Base-by-base conservation (phyloP, 2,329 filamentous ascomycete genomes). In the Talaromyces sp. region DNA sequence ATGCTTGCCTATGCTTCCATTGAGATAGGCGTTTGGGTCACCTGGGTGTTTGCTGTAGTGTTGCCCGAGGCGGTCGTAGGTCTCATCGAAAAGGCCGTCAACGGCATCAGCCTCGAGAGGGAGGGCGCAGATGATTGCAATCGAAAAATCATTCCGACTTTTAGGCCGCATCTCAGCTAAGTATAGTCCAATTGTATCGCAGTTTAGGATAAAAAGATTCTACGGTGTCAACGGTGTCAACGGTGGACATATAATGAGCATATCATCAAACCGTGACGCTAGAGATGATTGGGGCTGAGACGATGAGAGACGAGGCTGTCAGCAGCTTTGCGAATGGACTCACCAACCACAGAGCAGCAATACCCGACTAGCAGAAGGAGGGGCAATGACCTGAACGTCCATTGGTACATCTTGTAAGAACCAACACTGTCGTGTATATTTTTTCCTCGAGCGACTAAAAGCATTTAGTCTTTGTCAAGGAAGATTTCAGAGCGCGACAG, bases 51-150 rank as follows among this genome's bases (percentile, higher is more conserved):
- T 63, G 27, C 62, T 31, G 4, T 63, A 63, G 22, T 13, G 8
- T 8, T 14, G 6, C 2, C 35, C 45, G 3, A 50, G 16, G 4
- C 39, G 9, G 22, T 64, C 35, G 35, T 60, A 64, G 19, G 11
- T 13, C 11, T 60, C 45, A 22, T 64, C 62, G 13, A 49, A 60
- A 8, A 54, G 22, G 4, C 4, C n/a, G 41, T 33, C 31, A n/a
- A 60, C 62, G 8, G 62, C 54, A 13, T 64, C 56, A n/a, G 62
- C 45, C 35, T 64, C 62, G 31, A 50, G 62, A 19, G 62, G 35
- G 5, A 64, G 45, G 1, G 62, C 52, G 35, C 52, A 58, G 13
- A 63, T 47, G 24, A 63, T 22, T 45, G 43, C 43, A 11, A 60
- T 33, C 31, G 33, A 22, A 33, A 64, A 64, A 9, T 59, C 54